Percentiles rank a stretch among this genome's conserved stretches.
Evolutionary conservation across 176 grass and related monocot species (phyloP).

Genomic region (Miscanthus lutarioriparius): DNA sequence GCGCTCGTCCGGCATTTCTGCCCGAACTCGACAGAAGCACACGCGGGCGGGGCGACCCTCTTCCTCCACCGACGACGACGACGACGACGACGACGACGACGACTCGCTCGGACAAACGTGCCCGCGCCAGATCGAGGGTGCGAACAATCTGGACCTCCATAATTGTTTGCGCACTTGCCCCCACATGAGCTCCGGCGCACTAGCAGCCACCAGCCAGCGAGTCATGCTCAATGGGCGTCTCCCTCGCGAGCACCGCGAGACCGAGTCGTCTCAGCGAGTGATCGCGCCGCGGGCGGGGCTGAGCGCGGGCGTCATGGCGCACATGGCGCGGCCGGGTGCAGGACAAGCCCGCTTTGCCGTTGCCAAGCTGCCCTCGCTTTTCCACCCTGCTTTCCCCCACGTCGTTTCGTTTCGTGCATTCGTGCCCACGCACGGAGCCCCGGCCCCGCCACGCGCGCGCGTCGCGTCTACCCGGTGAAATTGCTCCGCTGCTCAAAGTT

Average conservation of each 20-base stretch:
- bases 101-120: background rate
- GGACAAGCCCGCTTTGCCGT: background rate
- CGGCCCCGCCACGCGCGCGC: background rate
- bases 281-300: background rate
- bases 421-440: background rate
- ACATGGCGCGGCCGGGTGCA: constrained; percentile 26
- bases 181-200: constrained; percentile 5
- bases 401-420: background rate
- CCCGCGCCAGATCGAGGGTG: background rate
- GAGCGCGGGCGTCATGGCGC: constrained; percentile 5
- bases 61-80: background rate
- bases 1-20: background rate
- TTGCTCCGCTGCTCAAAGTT: background rate
- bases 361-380: background rate
- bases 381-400: background rate
- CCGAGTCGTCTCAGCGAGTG: background rate
- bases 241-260: background rate
- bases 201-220: background rate
- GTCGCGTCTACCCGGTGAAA: background rate
- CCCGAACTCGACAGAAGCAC: background rate
- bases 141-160: background rate
- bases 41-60: background rate
- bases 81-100: background rate
- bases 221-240: background rate
- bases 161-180: background rate